A percentile compares a stretch with the other conserved stretches of the same genome.
Conservation (phyloP, 1,139 yeast genomes). For the Protomyces inundatus region DNA sequence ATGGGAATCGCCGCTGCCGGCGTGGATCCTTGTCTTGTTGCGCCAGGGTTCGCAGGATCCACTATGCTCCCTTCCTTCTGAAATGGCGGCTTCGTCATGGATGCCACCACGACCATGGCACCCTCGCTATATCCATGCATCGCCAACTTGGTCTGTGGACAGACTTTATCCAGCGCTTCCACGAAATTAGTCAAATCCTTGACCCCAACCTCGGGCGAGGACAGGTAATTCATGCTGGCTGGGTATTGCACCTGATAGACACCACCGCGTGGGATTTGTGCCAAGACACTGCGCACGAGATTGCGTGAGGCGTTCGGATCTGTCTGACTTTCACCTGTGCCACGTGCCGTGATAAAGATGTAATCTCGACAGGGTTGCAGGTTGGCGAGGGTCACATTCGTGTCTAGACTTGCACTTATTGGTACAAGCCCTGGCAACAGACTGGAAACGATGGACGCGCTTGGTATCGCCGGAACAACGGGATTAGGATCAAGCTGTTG, state of each 20-base stretch:
- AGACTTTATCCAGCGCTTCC: neutral
- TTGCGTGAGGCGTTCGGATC: constrained; percentile 12
- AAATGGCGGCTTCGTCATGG: neutral
- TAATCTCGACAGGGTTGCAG: constrained; percentile 8
- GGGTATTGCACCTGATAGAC: constrained; percentile 14
- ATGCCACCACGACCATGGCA: constrained; percentile 15
- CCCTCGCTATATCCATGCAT: constrained; percentile 16
- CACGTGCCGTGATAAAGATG: constrained; percentile 12
- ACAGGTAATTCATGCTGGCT: constrained; percentile 3
- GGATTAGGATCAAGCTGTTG: too few species aligned
- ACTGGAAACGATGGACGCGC: too few species aligned
- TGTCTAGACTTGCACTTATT: too few species aligned
- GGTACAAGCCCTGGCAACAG: too few species aligned
- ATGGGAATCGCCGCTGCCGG: neutral
- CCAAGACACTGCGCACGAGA: constrained; percentile 1
- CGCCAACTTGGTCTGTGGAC: constrained; percentile 8
- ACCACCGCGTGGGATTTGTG: constrained; percentile 8
- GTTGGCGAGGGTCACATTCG: neutral
- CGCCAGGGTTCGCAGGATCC: neutral
- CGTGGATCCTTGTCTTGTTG: neutral
- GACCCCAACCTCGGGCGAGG: constrained; percentile 14
- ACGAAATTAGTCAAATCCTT: constrained; percentile 3
- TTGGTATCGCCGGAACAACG: too few species aligned
- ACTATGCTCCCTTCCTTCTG: neutral
- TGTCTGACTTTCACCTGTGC: constrained; percentile 11